A percentile compares a stretch with the other conserved stretches of the same genome.
Evolutionary conservation across 73 alveolate species (phyloP).

Genomic region (Urostyla sp.): DNA sequence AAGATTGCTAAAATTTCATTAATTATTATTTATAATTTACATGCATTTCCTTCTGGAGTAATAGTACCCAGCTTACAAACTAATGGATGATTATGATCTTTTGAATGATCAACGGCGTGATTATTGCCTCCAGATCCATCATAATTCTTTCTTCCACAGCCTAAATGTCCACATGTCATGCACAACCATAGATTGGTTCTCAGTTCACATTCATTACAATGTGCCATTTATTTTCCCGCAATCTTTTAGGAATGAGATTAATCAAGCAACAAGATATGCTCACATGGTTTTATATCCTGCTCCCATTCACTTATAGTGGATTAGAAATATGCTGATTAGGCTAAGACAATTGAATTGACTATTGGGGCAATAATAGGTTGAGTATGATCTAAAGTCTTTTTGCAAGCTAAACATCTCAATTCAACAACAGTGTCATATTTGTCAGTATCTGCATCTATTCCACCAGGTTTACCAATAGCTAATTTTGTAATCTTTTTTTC

Average conservation of each 20-base stretch:
- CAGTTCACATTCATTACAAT: conserved; percentile 95
- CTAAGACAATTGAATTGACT: conserved; percentile 80
- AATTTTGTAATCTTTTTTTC: conserved; percentile 87
- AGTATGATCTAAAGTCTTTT: conserved; percentile 64
- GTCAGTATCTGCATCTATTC: conserved; percentile 83
- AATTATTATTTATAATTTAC: conserved; percentile 21
- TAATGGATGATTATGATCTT: conserved; percentile 87
- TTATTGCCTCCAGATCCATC: conserved; percentile 98
- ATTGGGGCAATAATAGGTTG: conserved; percentile 73
- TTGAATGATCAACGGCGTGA: conserved; percentile 95
- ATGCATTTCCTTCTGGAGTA: conserved; percentile 99
- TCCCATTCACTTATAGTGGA: conserved; percentile 96
- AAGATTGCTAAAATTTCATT: conserved; percentile 54
- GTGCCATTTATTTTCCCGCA: conserved; percentile 89
- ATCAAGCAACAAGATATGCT: conserved; percentile 92
- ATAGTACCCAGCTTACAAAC: conserved; percentile 99
- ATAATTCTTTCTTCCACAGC: conserved; percentile 97
- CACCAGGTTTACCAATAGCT: conserved; percentile 97
- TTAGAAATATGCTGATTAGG: conserved; percentile 92
- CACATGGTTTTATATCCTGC: conserved; percentile 92
- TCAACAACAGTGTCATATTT: conserved; percentile 82
- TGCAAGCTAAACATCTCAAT: conserved; percentile 86
- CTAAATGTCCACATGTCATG: conserved; percentile 97
- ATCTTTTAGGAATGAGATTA: conserved; percentile 83
- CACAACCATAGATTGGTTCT: conserved; percentile 98